Base-by-base conservation (phyloP, 331 rosid species). In the Cydonia oblonga region DNA sequence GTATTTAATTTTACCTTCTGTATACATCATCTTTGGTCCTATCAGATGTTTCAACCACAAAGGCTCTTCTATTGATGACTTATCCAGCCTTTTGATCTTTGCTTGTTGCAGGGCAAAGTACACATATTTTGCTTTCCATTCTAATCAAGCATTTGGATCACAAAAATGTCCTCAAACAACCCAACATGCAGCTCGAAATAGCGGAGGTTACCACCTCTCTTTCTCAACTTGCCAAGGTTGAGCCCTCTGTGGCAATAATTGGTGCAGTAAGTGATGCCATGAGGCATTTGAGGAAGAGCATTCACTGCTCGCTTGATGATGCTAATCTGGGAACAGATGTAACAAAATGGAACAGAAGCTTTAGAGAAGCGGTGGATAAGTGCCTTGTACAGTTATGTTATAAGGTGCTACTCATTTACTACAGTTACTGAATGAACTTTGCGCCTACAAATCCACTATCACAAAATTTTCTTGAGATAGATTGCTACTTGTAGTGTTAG, bases 91-190 rank as follows among this genome's bases (percentile, higher is more conserved):
- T 64, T 68, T 13, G 19, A 28, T 26, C 12, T 70, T 64, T 70
- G 75, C 76, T 30, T 69, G 51, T 35, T 70, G 54, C 93, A 95
- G 98, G 89, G 79, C 87, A 81, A 84, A 87, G 84, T 81, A 84
- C 93, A 40, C 98, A 95, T 51, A 88, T 87, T 75, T 83, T 91
- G 81, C 81, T 95, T 52, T 86, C 96, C 68, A 89, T 83, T 76
- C 83, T 95, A 80, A 79, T 95, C 76, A 91, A 91, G 83, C 98
- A 95, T 88, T 82, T 95, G 7, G 97, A 95, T 81, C 95, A 95
- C 83, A 95, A 88, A 86, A 67, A 19, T 54, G 91, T 91, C 85
- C 91, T 91, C 57, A 84, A 89, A 75, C 87, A 86, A 68, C 96
- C 96, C 26, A 66, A 79, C 59, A 83, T 88, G 89, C 98, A 95